phyloP scores from a whole-genome alignment of 192 early-diverging fungal genomes.

The Coemansia sp. region DNA sequence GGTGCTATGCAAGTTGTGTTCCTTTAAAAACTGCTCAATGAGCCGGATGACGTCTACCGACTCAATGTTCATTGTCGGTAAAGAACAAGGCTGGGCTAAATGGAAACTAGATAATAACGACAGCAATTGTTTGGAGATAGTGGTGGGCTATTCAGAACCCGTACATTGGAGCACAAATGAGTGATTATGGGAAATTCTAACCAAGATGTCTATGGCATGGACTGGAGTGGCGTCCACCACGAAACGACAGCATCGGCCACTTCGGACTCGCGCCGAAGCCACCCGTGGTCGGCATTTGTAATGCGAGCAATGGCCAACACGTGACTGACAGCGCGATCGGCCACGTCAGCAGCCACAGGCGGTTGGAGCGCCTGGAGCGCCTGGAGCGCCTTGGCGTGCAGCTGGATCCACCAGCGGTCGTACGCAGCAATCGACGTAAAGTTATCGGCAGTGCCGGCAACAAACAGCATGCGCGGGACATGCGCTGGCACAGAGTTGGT shows the following conservation, averaged over 20 bases:
- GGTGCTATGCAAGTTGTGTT: conserved; percentile 81
- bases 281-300: conserved; percentile 48
- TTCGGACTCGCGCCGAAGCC: conserved; percentile 51
- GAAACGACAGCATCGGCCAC: conserved; percentile 35
- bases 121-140: background rate
- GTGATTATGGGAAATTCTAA: background rate
- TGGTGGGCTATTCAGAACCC: background rate
- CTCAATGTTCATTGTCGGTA: conserved; percentile 35
- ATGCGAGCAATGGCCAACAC: conserved; percentile 30
- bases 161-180: background rate
- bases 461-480: conserved; percentile 36
- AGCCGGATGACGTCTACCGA: conserved; percentile 76
- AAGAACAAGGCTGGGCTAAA: background rate
- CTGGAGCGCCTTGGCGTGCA: conserved; percentile 17
- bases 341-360: conserved; percentile 6
- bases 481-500: conserved; percentile 1
- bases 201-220: background rate
- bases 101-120: background rate
- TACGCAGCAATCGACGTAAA: conserved; percentile 40
- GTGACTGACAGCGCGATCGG: conserved; percentile 18
- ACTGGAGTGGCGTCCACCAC: conserved; percentile 33
- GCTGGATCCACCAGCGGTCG: conserved; percentile 40
- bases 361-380: background rate
- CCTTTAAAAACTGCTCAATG: conserved; percentile 91
- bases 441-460: conserved; percentile 40